Evolutionary conservation across 768 basidiomycete species (phyloP).

Genomic region (Russula sp.): DNA sequence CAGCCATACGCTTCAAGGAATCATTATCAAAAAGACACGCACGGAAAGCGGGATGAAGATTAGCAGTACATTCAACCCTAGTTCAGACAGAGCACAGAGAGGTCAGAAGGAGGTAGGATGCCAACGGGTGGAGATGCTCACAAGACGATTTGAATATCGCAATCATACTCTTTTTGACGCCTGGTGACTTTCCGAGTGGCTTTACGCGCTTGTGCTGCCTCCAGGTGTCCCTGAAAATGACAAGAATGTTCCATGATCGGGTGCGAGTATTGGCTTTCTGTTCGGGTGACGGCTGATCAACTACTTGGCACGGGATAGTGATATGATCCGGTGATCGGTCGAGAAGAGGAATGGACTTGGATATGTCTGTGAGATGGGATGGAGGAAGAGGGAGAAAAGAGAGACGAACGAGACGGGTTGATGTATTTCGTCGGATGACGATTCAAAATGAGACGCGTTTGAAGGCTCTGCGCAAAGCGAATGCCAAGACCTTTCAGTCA

Average conservation of each 20-base stretch:
- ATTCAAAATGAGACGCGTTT: background rate
- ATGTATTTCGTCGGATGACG: constrained; percentile 13
- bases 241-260: background rate
- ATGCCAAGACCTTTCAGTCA: constrained; percentile 4
- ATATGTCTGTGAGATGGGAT: background rate
- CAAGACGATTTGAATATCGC: constrained; percentile 59
- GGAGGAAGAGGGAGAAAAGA: background rate
- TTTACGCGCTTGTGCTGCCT: constrained; percentile 25
- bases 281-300: background rate
- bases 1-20: constrained; percentile 11
- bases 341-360: background rate
- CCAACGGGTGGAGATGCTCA: constrained; percentile 36
- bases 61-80: constrained; percentile 68
- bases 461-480: constrained; percentile 6
- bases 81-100: constrained; percentile 2
- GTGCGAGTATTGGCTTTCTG: background rate
- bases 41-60: constrained; percentile 72
- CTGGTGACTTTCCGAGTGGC: constrained; percentile 46
- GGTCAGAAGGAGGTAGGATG: background rate
- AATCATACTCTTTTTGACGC: constrained; percentile 46
- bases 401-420: constrained; percentile 8
- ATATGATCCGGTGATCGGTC: background rate
- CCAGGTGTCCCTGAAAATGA: background rate
- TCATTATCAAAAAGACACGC: constrained; percentile 30
- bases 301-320: background rate